phyloP scores from a whole-genome alignment of 2,329 filamentous ascomycete genomes.

The Pyrenochaeta sp. region DNA sequence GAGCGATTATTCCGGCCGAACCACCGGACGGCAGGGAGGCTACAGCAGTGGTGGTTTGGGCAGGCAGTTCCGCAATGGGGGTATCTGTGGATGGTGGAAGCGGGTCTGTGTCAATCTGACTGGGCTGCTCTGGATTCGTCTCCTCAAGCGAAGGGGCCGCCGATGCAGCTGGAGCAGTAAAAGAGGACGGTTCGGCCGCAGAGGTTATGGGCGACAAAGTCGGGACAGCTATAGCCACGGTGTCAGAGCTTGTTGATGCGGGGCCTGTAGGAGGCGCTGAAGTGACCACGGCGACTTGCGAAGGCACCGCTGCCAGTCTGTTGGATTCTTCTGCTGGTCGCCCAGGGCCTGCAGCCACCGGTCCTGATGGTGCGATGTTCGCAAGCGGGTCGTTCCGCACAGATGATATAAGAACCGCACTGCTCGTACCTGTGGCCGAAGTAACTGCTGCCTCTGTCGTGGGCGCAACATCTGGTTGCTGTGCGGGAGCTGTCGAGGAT shows the following conservation, averaged over 20 bases:
- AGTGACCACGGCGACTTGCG: conserved; percentile 14
- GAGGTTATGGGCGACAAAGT: conserved; percentile 19
- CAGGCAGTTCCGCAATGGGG: conserved; percentile 18
- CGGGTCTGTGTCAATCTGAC: conserved; percentile 16
- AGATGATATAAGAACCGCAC: conserved; percentile 35
- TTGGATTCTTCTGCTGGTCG: conserved; percentile 11
- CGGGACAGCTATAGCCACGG: conserved; percentile 32
- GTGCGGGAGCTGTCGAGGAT: conserved; percentile 20
- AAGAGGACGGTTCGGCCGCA: conserved; percentile 8
- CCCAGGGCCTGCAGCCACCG: conserved; percentile 12
- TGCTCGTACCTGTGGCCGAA: conserved; percentile 45
- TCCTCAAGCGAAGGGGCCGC: conserved; percentile 17
- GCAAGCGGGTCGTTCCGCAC: conserved; percentile 29
- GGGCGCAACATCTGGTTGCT: conserved; percentile 24
- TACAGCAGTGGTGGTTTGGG: conserved; percentile 22
- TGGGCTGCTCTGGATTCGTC: conserved; percentile 19
- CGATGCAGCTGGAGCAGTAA: conserved; percentile 19
- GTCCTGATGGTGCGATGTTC: conserved; percentile 24
- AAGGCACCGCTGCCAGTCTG: conserved; percentile 16
- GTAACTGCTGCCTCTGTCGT: conserved; percentile 34
- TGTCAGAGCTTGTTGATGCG: conserved; percentile 42
- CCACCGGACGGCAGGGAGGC: conserved; percentile 26
- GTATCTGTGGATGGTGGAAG: conserved; percentile 14
- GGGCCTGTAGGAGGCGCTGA: conserved; percentile 18
- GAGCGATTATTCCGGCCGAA: conserved; percentile 39